phyloP scores from a whole-genome alignment of 495 filamentous ascomycete species.

The Neurospora terricola region DNA sequence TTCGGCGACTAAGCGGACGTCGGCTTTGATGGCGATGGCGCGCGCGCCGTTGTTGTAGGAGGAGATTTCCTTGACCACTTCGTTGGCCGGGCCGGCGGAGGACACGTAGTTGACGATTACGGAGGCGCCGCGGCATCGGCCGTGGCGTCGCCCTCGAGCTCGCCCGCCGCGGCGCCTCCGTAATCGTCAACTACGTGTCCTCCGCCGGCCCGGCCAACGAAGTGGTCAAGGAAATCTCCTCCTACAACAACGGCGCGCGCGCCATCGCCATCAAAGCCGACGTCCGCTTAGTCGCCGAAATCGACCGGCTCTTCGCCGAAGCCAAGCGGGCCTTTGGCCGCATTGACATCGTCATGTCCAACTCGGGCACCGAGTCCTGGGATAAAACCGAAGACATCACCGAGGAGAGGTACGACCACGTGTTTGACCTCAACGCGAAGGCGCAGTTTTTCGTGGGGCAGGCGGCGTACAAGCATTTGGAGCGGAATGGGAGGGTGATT shows the following conservation, averaged over 20 bases:
- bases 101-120: slow-evolving; percentile 73
- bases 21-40: slow-evolving; percentile 63
- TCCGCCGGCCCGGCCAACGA: slow-evolving; percentile 51
- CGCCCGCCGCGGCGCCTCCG: slow-evolving; percentile 57
- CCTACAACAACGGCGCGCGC: slow-evolving; percentile 37
- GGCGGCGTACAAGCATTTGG: slow-evolving; percentile 59
- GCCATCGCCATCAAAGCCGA: slow-evolving; percentile 69
- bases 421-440: slow-evolving; percentile 67
- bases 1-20: slow-evolving; percentile 57
- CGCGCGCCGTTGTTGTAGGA: slow-evolving; percentile 37
- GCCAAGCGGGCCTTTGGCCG: slow-evolving; percentile 56
- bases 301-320: slow-evolving; percentile 50
- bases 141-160: slow-evolving; percentile 70
- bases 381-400: slow-evolving; percentile 59
- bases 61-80: slow-evolving; percentile 44
- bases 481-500: slow-evolving; percentile 58
- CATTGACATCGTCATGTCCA: slow-evolving; percentile 67
- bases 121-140: slow-evolving; percentile 57
- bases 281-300: slow-evolving; percentile 55
- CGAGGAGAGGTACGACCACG: slow-evolving; percentile 62
- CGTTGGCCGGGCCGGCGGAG: slow-evolving; percentile 49
- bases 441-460: slow-evolving; percentile 81
- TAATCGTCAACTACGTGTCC: slow-evolving; percentile 71
- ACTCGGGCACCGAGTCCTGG: slow-evolving; percentile 56
- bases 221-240: slow-evolving; percentile 42